Base-by-base conservation (phyloP, 2,329 filamentous ascomycete genomes). In the Arachnomyces sp. region DNA sequence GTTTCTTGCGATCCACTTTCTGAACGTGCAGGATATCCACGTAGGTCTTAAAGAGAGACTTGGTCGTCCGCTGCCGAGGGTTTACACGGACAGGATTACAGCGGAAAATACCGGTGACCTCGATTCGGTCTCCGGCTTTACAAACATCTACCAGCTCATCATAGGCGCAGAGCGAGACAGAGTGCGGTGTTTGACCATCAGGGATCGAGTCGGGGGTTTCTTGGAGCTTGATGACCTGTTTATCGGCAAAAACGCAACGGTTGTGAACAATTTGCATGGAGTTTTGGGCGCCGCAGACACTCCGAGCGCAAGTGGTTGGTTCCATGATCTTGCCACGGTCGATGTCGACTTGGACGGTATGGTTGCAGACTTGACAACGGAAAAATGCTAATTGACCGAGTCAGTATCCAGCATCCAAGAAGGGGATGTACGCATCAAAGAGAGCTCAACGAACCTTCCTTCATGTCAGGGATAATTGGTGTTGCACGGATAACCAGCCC, bases 251-350 rank as follows among this genome's bases (percentile, higher is more conserved):
- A 7, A 78, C 77, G 52, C 88, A 96, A 45, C 92, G 82, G 64
- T 98, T 98, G 71, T 98, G 92, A 14, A 96, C 77, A 51, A 98
- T 93, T 58, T 95, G 86, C 90, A 98, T 96, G 2, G 90, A 95
- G 66, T 98, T 96, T 59, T 82, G 84, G 40, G 84, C 81, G 36
- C 78, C 74, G 67, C 92, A 98, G 40, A 84, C 78, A 16, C 77
- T 73, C 40, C 92, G 83, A 15, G 89, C 87, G 59, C 92, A 98
- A 52, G 82, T 77, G 1, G 87, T 95, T 2, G 92, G 92, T 62
- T 98, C 92, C 15, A 86, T 82, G 55, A 98, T 98, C 68, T 90
- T 92, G 62, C 93, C 92, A 55, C 92, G 84, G 59, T 98, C 92
- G 54, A 98, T 84, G 42, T 88, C 84, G 40, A 95, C 87, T 47